Evolutionary conservation across 768 basidiomycete genomes (phyloP), one percentile per base, ranked within the genome.

Genomic region (Leccinum incarnatum): DNA sequence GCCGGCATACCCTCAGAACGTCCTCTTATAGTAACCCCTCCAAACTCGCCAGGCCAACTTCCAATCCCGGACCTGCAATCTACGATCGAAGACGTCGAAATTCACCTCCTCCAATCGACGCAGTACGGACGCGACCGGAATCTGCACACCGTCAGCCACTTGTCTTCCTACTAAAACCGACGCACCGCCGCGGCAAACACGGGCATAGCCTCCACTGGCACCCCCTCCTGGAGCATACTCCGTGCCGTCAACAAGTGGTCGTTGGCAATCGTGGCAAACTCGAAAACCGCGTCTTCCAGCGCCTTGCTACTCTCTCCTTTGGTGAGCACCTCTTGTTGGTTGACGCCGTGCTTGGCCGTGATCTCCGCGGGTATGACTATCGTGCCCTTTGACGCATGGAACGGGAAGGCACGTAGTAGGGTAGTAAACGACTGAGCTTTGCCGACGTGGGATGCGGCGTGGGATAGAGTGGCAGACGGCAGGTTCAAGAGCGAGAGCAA

Each of bases 401-500:
- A 93, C 10, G 91, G 88, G 32, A 93, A 75, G 6, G 84, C 87
- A 46, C 92, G 85, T 54, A 95, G 78, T 57, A 93, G 80, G 12
- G 86, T 91, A 6, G 81, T 68, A 49, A 91, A 76, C 30, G 85
- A 88, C 66, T 88, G 86, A 4, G 93, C 86, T 3, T 83, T 75
- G 10, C 93, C 93, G 15, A 94, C 76, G 70, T 94, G 93, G 7
- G 90, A 93, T 2, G 87, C 89, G 2, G 88, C 89, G 72, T 93
- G 91, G 6, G 87, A 85, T 21, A 87, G 70, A 4, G 78, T 77
- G 8, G 81, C 80, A 29, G 82, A 83, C 12, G 81, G 79, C 19
- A 86, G 73, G 23, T 80, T 76, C 56, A 89, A 73, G 54, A 93
- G 72, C 30, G 90, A 87, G 47, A 93, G 83, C 57, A 91, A 71